Base-by-base conservation (phyloP, 1,139 yeast genomes). In the Pichia sp. region DNA sequence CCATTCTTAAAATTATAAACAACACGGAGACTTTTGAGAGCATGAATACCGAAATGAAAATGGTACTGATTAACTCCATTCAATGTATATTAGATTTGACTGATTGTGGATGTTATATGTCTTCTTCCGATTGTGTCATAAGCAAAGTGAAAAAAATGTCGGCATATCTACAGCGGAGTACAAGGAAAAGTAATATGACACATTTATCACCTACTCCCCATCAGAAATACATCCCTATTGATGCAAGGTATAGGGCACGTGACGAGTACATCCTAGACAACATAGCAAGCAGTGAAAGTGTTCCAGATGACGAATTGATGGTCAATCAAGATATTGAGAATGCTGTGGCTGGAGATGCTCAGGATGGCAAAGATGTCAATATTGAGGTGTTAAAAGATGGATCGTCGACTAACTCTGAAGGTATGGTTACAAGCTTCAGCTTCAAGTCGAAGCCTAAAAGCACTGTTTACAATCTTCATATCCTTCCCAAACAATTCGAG, bases 21-120 rank as follows among this genome's bases (percentile, higher is more conserved):
- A 72, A 73, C 4, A 45, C 48, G 12, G 68, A 71, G 0, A 65
- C 70, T 59, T 79, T 80, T 65, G 85, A 81, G 51, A 76, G 72
- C 48, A 67, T 85, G 47, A 63, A 73, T 6, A 80, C 79, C 48
- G 70, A 72, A 1, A 83, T 80, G 52, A 83, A 82, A 62, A 76
- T 80, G 5, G 70, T 76, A 5, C 66, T 86, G 49, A 79, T 86
- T 6, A 75, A 83, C 20, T 80, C 87, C 9, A 73, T 85, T 30
- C 90, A 84, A 61, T 79, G 81, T 10, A 72, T 87, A 17, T 69
- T 84, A 60, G 76, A 85, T 53, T 78, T 85, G 64, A 80, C 85
- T 60, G 95, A 88, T 27, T 89, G 97, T 69, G 89, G 85, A 1
- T 81, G 87, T 49, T 20, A 71, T 29, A 74, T 75, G 16, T 67